Evolutionary conservation across 2,329 filamentous ascomycete species (phyloP).

Genomic region (Raffaelea albimanens): DNA sequence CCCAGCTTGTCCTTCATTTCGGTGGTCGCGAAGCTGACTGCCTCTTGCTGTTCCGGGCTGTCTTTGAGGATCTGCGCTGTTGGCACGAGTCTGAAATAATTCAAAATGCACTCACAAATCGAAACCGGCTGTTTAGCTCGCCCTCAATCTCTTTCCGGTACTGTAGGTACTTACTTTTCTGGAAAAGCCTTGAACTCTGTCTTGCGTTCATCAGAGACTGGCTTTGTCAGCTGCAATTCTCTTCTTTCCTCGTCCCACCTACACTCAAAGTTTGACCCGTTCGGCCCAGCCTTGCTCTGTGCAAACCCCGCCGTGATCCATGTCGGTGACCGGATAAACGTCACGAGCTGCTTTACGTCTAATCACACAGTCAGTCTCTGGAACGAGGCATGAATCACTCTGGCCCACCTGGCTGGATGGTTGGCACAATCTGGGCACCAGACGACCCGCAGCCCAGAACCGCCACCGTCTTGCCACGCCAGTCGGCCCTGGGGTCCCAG

Average conservation of each 20-base stretch:
- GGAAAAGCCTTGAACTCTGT: slow-evolving; percentile 26
- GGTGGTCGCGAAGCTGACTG: not conserved
- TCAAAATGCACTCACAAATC: slow-evolving; percentile 25
- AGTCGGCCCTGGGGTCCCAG: slow-evolving; percentile 15
- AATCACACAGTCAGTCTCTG: too few species aligned
- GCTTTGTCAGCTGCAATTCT: slow-evolving; percentile 21
- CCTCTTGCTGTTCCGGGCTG: not conserved
- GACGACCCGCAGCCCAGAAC: slow-evolving; percentile 5
- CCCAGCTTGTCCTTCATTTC: slow-evolving; percentile 1
- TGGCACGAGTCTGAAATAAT: too few species aligned
- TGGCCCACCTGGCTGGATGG: not conserved
- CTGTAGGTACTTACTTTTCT: slow-evolving; percentile 23
- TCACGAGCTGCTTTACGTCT: not conserved
- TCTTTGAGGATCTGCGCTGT: slow-evolving; percentile 10
- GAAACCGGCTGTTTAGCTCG: slow-evolving; percentile 2
- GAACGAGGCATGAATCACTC: too few species aligned
- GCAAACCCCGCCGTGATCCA: slow-evolving; percentile 8
- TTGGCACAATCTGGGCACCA: slow-evolving; percentile 12
- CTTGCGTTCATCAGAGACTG: slow-evolving; percentile 19
- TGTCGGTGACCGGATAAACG: slow-evolving; percentile 2
- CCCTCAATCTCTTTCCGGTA: slow-evolving; percentile 34
- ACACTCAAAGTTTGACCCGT: not conserved
- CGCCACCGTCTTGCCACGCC: slow-evolving; percentile 2
- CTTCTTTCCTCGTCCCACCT: not conserved
- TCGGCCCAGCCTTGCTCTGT: not conserved